Evolutionary conservation across 805 yeast species (phyloP), one percentile per base, ranked within the genome.

Genomic region (Zygoascus flipseniorum): DNA sequence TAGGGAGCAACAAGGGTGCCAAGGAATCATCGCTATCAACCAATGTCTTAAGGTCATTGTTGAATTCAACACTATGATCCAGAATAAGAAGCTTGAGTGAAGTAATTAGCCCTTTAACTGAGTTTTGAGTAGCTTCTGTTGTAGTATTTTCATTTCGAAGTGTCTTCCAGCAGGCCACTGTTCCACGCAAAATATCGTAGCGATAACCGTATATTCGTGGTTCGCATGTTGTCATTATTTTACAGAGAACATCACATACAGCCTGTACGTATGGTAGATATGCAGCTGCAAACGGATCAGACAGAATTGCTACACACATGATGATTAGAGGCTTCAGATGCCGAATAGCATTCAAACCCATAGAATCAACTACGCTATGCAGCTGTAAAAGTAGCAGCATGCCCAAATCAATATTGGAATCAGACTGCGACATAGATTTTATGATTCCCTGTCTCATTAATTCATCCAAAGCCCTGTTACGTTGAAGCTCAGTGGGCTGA

Each of bases 211-310:
- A 54, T 2, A 67, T 52, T 11, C 69, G 56, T 3, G 67, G 63
- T 65, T 65, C 54, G 31, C 64, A 50, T 47, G 52, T 55, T 5
- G 31, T 18, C 39, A 65, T 50, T 0, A 56, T 49, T 13, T 47
- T 23, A 5, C 42, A 42, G 57, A 63, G 46, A 31, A 58, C 51
- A 4, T 26, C 44, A 31, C 58, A 52, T 1, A 62, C 56, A 3
- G 52, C 41, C 2, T 13, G 39, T 2, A 60, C 19, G 1, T 68
- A 60, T n/a, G 48, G 47, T 13, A 56, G 62, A 41, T 55, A 52
- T 20, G 50, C 47, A 18, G 57, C 59, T 2, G 59, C 48, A 51
- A 65, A 69, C 44, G 72, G 71, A 53, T 69, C 70, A 19, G 59
- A 44, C 43, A 65, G 51, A 1, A 65, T 50, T 13, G 57, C 55